phyloP scores from a whole-genome alignment of 1,284 basidiomycete genomes.

The Pseudozyma hubeiensis region DNA sequence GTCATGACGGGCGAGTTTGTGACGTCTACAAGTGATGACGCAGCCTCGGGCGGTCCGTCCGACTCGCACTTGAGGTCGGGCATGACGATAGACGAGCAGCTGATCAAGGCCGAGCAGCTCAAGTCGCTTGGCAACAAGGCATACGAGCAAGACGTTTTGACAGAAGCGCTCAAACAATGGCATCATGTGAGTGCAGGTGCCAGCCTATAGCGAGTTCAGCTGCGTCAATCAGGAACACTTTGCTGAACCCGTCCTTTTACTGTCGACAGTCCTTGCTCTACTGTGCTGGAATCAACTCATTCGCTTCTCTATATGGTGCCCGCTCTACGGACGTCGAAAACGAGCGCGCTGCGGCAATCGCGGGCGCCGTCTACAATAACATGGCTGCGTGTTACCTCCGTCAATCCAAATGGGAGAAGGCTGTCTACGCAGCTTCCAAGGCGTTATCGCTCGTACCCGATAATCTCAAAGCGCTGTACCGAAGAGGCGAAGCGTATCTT shows the following conservation, averaged over 20 bases:
- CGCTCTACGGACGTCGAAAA: slow-evolving; percentile 40
- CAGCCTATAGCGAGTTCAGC: no score
- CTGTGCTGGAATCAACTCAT: slow-evolving; percentile 53
- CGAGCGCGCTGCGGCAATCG: slow-evolving; percentile 28
- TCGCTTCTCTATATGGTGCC: slow-evolving; percentile 42
- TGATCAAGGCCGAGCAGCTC: slow-evolving; percentile 31
- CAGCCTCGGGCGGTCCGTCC: not conserved
- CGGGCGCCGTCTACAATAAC: slow-evolving; percentile 49
- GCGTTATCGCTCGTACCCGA: slow-evolving; percentile 31
- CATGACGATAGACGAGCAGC: slow-evolving; percentile 35
- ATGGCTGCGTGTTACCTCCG: slow-evolving; percentile 49
- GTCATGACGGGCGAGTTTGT: not conserved
- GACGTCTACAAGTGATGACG: not conserved
- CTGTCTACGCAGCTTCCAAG: slow-evolving; percentile 37
- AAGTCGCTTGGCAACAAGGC: slow-evolving; percentile 40
- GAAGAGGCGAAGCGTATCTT: slow-evolving; percentile 42
- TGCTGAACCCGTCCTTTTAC: not conserved
- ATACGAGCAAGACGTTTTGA: slow-evolving; percentile 22
- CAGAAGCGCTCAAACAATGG: slow-evolving; percentile 39
- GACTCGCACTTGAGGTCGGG: not conserved
- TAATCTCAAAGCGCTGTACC: slow-evolving; percentile 53
- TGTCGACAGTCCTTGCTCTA: slow-evolving; percentile 38
- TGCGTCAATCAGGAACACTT: not conserved
- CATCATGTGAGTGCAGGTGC: slow-evolving; percentile 39
- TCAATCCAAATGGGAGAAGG: slow-evolving; percentile 44